A percentile compares a stretch with the other conserved stretches of the same genome.
These are phyloP conservation scores for Daldinia vernicosa DNA, from an alignment of 495 filamentous ascomycete genomes.

Conservation along the genomic window DNA sequence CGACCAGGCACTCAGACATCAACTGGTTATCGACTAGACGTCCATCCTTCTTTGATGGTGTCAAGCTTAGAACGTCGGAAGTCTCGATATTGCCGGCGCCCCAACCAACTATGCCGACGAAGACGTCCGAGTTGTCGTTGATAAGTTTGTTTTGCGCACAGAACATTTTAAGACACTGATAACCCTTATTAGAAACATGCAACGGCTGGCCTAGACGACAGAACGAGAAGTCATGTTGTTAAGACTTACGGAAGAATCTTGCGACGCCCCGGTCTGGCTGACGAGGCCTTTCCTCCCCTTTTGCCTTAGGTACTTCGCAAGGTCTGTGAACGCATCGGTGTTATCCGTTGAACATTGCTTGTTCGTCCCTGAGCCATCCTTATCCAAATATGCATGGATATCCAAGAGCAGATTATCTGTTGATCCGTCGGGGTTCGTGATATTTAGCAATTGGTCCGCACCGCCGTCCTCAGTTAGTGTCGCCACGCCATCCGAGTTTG, in stretches of 20 bases:
- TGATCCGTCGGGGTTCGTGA: conserved; percentile 64
- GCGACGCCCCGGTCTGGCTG: conserved; percentile 63
- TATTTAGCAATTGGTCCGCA: conserved; percentile 55
- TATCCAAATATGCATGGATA: conserved; percentile 63
- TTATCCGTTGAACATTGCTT: conserved; percentile 62
- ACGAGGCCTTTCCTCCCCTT: conserved; percentile 62
- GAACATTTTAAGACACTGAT: conserved; percentile 53
- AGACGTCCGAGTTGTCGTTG: conserved; percentile 62
- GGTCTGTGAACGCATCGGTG: conserved; percentile 56
- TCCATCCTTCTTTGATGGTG: conserved; percentile 52
- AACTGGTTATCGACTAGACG: conserved; percentile 52
- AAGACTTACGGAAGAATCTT: conserved; percentile 44
- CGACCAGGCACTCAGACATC: conserved; percentile 51
- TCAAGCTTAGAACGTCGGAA: conserved; percentile 56
- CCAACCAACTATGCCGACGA: conserved; percentile 60
- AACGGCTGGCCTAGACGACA: not conserved
- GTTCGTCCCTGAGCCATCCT: conserved; percentile 64
- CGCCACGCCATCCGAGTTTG: conserved; percentile 59
- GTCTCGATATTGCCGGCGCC: conserved; percentile 59
- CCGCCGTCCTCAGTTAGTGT: conserved; percentile 55
- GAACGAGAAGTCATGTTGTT: not conserved
- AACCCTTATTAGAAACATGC: conserved; percentile 2
- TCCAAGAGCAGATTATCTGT: conserved; percentile 66
- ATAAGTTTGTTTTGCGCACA: conserved; percentile 58
- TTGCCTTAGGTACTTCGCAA: conserved; percentile 58